Base-by-base conservation (phyloP, 768 basidiomycete species). In the Mycena metata region DNA sequence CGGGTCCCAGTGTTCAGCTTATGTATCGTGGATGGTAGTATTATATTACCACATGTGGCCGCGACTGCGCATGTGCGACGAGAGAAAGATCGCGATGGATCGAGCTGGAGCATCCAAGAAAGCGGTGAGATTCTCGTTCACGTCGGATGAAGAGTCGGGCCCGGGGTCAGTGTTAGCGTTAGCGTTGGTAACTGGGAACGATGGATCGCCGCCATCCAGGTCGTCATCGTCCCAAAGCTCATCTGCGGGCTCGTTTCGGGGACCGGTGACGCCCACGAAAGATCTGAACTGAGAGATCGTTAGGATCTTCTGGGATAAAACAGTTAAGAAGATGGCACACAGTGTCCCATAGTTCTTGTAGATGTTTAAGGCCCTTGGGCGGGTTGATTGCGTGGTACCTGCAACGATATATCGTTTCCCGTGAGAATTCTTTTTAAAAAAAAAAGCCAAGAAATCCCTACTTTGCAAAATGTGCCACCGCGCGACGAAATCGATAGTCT, bases 41-140 rank as follows among this genome's bases (percentile, higher is more conserved):
- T 24, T n/a, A 30, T 2, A 35, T 0, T n/a, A 70, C 69, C 64
- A 70, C 30, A 62, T 50, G 1, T 35, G 39, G 11, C 39, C 69
- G 3, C 33, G 12, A 1, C 24, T 26, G 23, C 24, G n/a, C 54
- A 70, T 57, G 35, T 70, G 58, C 35, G 64, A 70, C 9, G 69
- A 70, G n/a, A 70, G 60, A 41, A 70, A 70, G 35, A 70, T 21
- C 26, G 36, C 39, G 21, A 63, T 24, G 9, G 35, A 23, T 12
- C 36, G 16, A 12, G 8, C 69, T 5, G 69, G 64, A 24, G 66
- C 55, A 39, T 51, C 39, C 13, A 66, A 16, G 42, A 70, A 70
- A 2, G 6, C 23, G 26, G 46, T 23, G 42, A 21, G 26, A 13
- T 64, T 64, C 17, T 60, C 56, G 39, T 69, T 35, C 15, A 11